phyloP scores from a whole-genome alignment of 139 green algal genomes.

The Auxenochlorella protothecoides region DNA sequence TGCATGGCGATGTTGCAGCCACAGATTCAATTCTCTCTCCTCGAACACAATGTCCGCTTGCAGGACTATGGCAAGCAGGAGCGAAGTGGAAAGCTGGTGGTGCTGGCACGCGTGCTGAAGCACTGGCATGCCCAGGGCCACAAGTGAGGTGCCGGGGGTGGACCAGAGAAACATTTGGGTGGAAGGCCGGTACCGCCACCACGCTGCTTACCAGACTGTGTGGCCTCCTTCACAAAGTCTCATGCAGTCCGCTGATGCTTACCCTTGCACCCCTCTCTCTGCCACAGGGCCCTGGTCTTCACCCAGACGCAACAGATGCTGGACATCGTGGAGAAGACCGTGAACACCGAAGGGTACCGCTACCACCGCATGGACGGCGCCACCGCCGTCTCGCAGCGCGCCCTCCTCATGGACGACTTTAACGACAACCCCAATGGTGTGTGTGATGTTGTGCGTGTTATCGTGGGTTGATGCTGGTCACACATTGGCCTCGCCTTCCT shows the following conservation, averaged over 20 bases:
- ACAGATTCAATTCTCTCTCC: no score
- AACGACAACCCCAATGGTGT: conserved; percentile 51
- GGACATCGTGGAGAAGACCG: conserved; percentile 85
- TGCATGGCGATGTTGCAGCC: no score
- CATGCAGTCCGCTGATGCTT: no score
- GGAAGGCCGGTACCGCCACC: background rate
- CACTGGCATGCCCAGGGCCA: conserved; percentile 72
- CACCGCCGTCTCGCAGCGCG: conserved; percentile 60
- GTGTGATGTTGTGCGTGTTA: background rate
- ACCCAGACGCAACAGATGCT: conserved; percentile 97
- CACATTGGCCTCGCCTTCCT: no score
- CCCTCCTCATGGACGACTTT: conserved; percentile 77
- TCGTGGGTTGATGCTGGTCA: background rate
- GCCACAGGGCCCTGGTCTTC: conserved; percentile 55
- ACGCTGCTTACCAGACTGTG: no score
- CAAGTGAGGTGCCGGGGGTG: conserved; percentile 25
- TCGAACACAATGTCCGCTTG: no score
- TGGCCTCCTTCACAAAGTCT: no score
- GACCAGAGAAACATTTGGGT: background rate
- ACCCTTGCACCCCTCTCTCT: no score
- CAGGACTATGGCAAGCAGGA: conserved; percentile 49
- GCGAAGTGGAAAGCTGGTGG: conserved; percentile 77
- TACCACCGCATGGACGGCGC: conserved; percentile 92
- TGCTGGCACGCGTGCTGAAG: conserved; percentile 58
- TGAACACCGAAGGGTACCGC: conserved; percentile 28